Evolutionary conservation across 192 early-diverging fungal species (phyloP), one percentile per base, ranked within the genome.

Genomic region (Chytriomyces confervae): DNA sequence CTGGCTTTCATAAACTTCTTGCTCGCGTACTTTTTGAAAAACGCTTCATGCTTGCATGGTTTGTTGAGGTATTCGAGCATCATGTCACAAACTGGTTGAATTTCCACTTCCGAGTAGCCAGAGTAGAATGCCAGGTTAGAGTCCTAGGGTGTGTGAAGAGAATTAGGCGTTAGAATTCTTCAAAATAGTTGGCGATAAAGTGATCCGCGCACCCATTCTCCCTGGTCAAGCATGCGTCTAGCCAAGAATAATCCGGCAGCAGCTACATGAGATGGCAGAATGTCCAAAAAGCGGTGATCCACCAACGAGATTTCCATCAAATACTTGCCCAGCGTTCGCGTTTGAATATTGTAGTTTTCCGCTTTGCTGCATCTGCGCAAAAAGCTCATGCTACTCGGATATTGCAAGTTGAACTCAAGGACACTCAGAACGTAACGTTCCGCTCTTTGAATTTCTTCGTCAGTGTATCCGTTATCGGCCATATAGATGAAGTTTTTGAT

Each of bases 321-420:
- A 75, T 96, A 99, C 84, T 99, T 98, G 29, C 95, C 96, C 18
- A 98, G 79, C 1, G 94, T 95, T 61, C 97, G 91, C 13, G 94
- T 93, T 82, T 96, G 93, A 68, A 93, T 89, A 78, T 97, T 92
- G 83, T 96, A 97, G 72, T 91, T 79, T 75, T 97, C 96, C 29
- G 93, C 93, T 84, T 95, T 97, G 62, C 91, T 93, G 71, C 89
- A 89, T 11, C 97, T 91, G 27, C 97, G 90, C 70, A 98, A 81
- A 81, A 99, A 99, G 67, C 92, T 94, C 86, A 98, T 86, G n/a
- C 95, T 94, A 71, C 88, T 93, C 0, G 98, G 95, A 69, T 94
- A 96, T 50, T 91, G 91, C 57, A 99, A 79, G 70, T 93, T 86
- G 81, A 96, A 99, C 65, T 93, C 91, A 18, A 99, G 86, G 6